Base-by-base conservation (phyloP, 306 rosid genomes). In the Spatholobus suberectus region DNA sequence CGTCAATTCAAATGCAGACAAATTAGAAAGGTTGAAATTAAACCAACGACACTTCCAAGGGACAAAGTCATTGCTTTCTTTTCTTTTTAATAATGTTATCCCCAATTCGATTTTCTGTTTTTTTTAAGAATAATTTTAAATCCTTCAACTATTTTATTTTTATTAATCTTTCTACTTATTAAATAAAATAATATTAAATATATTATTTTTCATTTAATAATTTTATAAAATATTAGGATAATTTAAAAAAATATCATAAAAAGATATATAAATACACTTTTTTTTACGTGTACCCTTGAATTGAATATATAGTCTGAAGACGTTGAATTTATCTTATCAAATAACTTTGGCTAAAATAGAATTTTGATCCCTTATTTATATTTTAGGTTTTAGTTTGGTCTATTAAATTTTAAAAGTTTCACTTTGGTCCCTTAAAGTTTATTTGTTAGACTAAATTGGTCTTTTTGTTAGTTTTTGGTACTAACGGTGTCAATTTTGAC, bases 1-100 rank as follows among this genome's bases (percentile, higher is more conserved):
- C 37, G 77, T 72, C 79, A 20, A 54, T 74, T 5, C 52, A 15
- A 74, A 74, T 34, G 35, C 18, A 21, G 69, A 57, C 79, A 57
- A 75, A 75, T 37, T 21, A 8, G 38, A 37, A 35, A 37, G 44
- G 37, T 37, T 24, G 14, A 57, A 55, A 72, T 17, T 17, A 29
- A 17, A 32, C 29, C 63, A 49, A 49, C 46, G 75, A 70, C 75
- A 43, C 57, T 43, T 72, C 5, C 63, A 72, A 49, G 38, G 40
- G 43, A 27, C 43, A 70, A 12, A 70, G 8, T 0, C 18, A 0
- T 66, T n/a, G 14, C 11, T 44, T 70, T 14, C 2, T 41, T 67
- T 37, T 18, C 8, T 37, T 67, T 67, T 9, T 37, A 35, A 67
- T 20, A 20, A 10, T 8, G 67, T 24, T 26, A 59, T 59, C 67